Evolutionary conservation across 805 yeast species (phyloP), one percentile per base, ranked within the genome.

Genomic region (Barnettozyma pratensis): DNA sequence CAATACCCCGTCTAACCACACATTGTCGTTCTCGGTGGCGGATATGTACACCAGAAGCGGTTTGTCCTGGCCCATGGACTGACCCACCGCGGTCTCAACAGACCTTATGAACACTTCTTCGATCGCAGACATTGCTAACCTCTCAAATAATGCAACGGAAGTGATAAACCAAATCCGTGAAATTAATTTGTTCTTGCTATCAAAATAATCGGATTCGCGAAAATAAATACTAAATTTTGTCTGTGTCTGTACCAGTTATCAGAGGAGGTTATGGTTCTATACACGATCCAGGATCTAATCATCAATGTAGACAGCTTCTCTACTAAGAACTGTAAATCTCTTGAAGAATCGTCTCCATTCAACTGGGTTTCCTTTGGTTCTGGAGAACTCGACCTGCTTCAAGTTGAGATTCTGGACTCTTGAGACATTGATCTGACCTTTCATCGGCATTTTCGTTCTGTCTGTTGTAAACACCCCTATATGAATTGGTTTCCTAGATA

Each of bases 281-380:
- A 19, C 28, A 37, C 2, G 8, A 6, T 19, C 7, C 9, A 37
- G 28, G 26, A 19, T 27, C 14, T 42, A 45, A 10, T 58, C 54
- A 1, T 68, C 80, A 11, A 74, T 64, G 47, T 72, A 75, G 10
- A 80, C 80, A 4, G 77, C 73, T 37, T 79, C 82, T 58, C 83
- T 74, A 54, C 85, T 80, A n/a, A 75, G 59, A 9, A 77, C 62
- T 1, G 83, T 76, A 31, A 81, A 70, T 42, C 72, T 71, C 57
- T 81, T 80, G 65, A 85, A 84, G 19, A 84, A 66, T 12, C 81
- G 65, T 63, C 90, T 72, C 90, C 90, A 84, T 61, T 84, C 90
- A 38, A 84, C 60, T 0, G 90, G 89, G 64, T 84, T 89, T 0
- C 86, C 87, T 35, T 73, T 72, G 4, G 74, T 67, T 54, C 79